phyloP scores from a whole-genome alignment of 225 moss, liverwort and hornwort species.

The Marchantia polymorpha region DNA sequence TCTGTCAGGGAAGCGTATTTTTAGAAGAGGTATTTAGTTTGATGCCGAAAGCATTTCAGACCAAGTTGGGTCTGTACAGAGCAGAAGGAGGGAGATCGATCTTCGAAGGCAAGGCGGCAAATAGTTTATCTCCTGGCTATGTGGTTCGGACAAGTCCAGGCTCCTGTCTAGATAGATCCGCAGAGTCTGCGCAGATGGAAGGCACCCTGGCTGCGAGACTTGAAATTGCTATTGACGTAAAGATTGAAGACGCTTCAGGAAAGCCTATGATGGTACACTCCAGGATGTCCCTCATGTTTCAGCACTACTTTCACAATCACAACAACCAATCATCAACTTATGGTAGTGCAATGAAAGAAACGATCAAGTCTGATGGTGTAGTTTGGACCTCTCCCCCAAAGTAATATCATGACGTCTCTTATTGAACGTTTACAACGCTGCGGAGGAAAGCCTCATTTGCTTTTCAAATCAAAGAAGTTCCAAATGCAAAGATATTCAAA shows the following conservation, averaged over 20 bases:
- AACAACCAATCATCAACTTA: too few relatives aligned
- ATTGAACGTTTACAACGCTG: too few relatives aligned
- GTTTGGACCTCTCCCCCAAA: too few relatives aligned
- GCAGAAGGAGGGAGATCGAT: neutral
- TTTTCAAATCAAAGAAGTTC: too few relatives aligned
- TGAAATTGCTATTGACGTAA: constrained; percentile 32
- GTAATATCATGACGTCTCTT: too few relatives aligned
- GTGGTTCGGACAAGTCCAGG: neutral
- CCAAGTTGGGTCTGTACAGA: constrained; percentile 25
- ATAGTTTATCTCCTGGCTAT: neutral
- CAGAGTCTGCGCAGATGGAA: neutral
- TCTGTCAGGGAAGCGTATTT: constrained; percentile 18
- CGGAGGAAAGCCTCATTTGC: too few relatives aligned
- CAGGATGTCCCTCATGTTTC: neutral
- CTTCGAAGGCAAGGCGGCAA: neutral
- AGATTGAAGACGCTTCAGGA: constrained; percentile 22
- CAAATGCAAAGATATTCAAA: too few relatives aligned
- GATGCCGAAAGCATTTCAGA: constrained; percentile 22
- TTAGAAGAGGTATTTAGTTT: constrained; percentile 22
- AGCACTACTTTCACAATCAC: too few relatives aligned
- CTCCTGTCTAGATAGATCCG: neutral
- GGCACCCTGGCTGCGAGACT: constrained; percentile 25
- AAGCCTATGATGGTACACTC: constrained; percentile 26
- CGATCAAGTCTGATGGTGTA: too few relatives aligned
- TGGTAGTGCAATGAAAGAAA: too few relatives aligned